A percentile compares a stretch with the other conserved stretches of the same genome.
These are phyloP conservation scores for Telfairia occidentalis DNA, from an alignment of 331 rosid genomes.

Conservation along the genomic window DNA sequence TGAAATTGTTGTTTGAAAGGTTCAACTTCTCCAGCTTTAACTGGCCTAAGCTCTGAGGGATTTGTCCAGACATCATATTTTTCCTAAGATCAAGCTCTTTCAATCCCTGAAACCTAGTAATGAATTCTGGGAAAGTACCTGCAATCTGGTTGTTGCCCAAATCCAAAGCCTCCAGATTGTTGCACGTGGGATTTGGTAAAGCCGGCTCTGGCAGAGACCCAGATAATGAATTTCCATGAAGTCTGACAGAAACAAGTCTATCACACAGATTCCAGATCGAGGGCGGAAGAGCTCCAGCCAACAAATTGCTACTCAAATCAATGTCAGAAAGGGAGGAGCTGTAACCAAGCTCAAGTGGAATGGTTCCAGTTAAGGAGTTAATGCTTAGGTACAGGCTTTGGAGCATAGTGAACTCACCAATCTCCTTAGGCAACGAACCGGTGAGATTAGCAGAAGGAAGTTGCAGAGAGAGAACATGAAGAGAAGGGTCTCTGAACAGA, in stretches of 20 bases:
- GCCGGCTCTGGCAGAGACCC: slow-evolving; percentile 53
- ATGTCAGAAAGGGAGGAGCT: slow-evolving; percentile 58
- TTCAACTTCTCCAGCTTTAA: slow-evolving; percentile 64
- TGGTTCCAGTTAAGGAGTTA: slow-evolving; percentile 51
- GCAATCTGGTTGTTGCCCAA: slow-evolving; percentile 61
- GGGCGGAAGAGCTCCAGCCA: slow-evolving; percentile 52
- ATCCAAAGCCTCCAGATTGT: slow-evolving; percentile 50
- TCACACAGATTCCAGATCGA: slow-evolving; percentile 87
- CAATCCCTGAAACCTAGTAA: slow-evolving; percentile 45
- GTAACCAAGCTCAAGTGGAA: slow-evolving; percentile 88
- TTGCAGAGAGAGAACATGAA: slow-evolving; percentile 65
- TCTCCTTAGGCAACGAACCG: slow-evolving; percentile 75
- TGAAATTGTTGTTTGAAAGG: slow-evolving; percentile 81
- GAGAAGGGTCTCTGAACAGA: slow-evolving; percentile 55
- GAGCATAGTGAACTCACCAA: slow-evolving; percentile 75
- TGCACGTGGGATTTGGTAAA: slow-evolving; percentile 65
- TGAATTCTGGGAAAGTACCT: slow-evolving; percentile 69
- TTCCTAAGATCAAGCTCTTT: slow-evolving; percentile 63
- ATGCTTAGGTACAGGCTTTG: slow-evolving; percentile 64
- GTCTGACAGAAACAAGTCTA: slow-evolving; percentile 47
- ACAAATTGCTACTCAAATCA: slow-evolving; percentile 56
- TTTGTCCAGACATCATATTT: slow-evolving; percentile 49
- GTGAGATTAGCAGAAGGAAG: slow-evolving; percentile 94
- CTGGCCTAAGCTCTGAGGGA: slow-evolving; percentile 41
- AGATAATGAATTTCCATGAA: slow-evolving; percentile 48